Evolutionary conservation across 495 filamentous ascomycete species (phyloP).

Genomic region (Aspergillus nidulans): DNA sequence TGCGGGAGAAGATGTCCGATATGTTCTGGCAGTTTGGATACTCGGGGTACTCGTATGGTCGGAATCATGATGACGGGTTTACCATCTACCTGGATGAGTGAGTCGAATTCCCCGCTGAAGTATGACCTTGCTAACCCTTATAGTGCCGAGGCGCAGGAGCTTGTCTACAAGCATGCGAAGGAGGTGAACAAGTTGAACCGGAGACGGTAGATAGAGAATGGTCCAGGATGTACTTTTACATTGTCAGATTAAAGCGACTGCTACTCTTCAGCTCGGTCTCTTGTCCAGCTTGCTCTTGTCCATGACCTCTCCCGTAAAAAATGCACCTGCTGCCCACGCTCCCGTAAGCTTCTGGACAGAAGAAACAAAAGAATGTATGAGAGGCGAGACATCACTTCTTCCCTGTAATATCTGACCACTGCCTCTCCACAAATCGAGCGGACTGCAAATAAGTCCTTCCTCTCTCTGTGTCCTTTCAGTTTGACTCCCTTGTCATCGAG

Average conservation of each 20-base stretch:
- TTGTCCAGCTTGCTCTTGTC: slow-evolving; percentile 43
- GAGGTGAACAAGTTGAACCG: slow-evolving; percentile 9
- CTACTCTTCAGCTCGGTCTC: neutral
- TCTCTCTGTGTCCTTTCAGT: too few species aligned
- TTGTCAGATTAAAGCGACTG: too few species aligned
- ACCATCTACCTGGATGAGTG: slow-evolving; percentile 17
- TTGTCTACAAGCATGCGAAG: slow-evolving; percentile 13
- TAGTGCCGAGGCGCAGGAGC: slow-evolving; percentile 10
- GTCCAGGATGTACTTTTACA: too few species aligned
- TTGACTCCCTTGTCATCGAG: too few species aligned
- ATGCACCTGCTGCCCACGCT: slow-evolving; percentile 49
- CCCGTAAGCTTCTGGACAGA: too few species aligned
- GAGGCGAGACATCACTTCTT: too few species aligned
- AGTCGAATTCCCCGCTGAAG: neutral
- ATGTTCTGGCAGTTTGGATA: slow-evolving; percentile 17
- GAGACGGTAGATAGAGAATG: neutral
- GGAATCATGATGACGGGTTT: slow-evolving; percentile 16
- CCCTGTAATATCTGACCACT: too few species aligned
- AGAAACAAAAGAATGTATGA: too few species aligned
- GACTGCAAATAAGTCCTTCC: too few species aligned
- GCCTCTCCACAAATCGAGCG: too few species aligned
- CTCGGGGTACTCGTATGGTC: slow-evolving; percentile 15
- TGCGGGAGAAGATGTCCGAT: slow-evolving; percentile 16
- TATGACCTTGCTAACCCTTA: neutral
- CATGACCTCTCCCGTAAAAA: slow-evolving; percentile 42